phyloP scores from a whole-genome alignment of 441 rosid species.

The Dalechampia spathulata region DNA sequence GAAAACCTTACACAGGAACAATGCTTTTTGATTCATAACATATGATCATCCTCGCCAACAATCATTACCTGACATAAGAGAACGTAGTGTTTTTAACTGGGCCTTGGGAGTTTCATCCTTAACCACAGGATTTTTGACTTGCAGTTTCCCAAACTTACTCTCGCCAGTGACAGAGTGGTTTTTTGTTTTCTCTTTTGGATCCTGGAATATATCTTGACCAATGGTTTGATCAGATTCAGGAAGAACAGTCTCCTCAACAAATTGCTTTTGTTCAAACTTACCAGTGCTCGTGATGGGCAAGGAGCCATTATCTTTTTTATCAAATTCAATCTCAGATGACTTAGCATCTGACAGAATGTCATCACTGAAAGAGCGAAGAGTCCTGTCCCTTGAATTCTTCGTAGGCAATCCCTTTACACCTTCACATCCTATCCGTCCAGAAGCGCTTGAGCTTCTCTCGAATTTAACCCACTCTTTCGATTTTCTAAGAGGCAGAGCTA shows the following conservation, averaged over 20 bases:
- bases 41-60: slow-evolving; percentile 26
- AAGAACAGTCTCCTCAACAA: slow-evolving; percentile 18
- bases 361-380: slow-evolving; percentile 10
- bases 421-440: slow-evolving; percentile 24
- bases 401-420: slow-evolving; percentile 12
- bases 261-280: slow-evolving; percentile 10
- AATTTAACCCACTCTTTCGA: slow-evolving; percentile 32
- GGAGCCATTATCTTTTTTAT: slow-evolving; percentile 14
- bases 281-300: slow-evolving; percentile 12
- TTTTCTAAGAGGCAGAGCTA: slow-evolving; percentile 39
- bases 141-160: slow-evolving; percentile 13
- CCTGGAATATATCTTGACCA: slow-evolving; percentile 3
- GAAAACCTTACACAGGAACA: background rate
- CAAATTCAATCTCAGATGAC: slow-evolving; percentile 15
- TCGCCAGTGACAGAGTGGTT: slow-evolving; percentile 16
- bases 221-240: background rate
- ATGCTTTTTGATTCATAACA: background rate
- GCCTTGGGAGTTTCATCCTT: slow-evolving; percentile 23
- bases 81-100: slow-evolving; percentile 27
- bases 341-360: slow-evolving; percentile 10
- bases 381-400: slow-evolving; percentile 14
- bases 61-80: slow-evolving; percentile 21
- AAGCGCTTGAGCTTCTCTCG: slow-evolving; percentile 28
- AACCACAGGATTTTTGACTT: slow-evolving; percentile 13
- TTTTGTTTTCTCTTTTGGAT: slow-evolving; percentile 21